Percentiles rank a stretch among this genome's conserved stretches.
Conservation (phyloP, 805 yeast genomes). For the Yamadazyma nakazawae region DNA sequence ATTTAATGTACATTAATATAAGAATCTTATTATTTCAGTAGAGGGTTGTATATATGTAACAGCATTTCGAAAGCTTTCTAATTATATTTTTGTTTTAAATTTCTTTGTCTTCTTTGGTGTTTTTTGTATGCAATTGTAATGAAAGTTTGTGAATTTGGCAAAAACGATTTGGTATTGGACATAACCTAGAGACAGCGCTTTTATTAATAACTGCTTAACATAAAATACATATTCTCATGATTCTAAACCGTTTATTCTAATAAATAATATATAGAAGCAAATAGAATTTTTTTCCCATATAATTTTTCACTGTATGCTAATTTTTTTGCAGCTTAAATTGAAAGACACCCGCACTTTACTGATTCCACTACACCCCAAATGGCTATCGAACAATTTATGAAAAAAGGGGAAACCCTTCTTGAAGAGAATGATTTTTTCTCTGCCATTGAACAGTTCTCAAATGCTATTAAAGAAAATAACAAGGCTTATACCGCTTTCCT, state of each 20-base stretch:
- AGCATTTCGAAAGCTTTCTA: no score
- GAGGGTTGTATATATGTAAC: no score
- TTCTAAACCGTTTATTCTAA: no score
- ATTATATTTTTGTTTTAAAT: no score
- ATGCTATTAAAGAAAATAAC: conserved; percentile 41
- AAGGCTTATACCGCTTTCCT: conserved; percentile 45
- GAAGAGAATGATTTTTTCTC: conserved; percentile 34
- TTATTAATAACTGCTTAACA: no score
- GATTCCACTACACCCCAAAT: conserved; percentile 9
- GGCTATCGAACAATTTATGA: conserved; percentile 38
- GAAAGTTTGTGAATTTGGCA: no score
- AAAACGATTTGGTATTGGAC: no score
- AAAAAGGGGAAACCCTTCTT: conserved; percentile 31
- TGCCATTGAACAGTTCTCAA: conserved; percentile 42
- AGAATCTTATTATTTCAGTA: conserved; percentile 18
- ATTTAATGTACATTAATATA: conserved; percentile 1
- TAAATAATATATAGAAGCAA: no score
- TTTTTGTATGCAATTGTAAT: no score
- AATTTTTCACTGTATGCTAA: background rate
- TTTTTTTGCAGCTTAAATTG: background rate
- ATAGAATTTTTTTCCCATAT: background rate
- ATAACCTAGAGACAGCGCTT: no score
- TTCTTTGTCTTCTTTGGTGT: no score
- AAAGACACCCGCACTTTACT: background rate
- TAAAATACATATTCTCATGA: no score